phyloP scores from a whole-genome alignment of 768 basidiomycete species.

The Leccinum fibrillosum region DNA sequence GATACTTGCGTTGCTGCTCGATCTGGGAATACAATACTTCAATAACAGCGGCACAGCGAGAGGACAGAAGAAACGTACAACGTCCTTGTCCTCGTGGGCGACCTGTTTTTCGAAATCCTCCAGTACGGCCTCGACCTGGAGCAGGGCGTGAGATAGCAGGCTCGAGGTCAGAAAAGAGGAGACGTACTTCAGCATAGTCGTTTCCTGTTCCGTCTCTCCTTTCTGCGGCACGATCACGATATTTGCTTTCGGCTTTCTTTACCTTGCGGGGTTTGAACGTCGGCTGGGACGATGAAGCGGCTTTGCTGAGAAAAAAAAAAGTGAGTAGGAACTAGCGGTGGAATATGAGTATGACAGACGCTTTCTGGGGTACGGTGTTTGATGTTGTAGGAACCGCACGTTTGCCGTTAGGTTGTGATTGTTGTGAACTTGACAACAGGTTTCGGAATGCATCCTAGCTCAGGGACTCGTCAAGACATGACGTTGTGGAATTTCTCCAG shows the following conservation, averaged over 20 bases:
- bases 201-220: constrained; percentile 61
- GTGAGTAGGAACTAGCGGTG: not conserved
- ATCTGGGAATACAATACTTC: constrained; percentile 42
- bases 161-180: not conserved
- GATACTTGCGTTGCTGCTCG: constrained; percentile 69
- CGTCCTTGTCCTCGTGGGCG: constrained; percentile 55
- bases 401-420: constrained; percentile 13
- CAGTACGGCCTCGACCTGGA: constrained; percentile 72
- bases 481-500: not conserved
- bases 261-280: constrained; percentile 82
- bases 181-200: constrained; percentile 68
- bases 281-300: constrained; percentile 50
- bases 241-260: constrained; percentile 56
- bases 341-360: constrained; percentile 11
- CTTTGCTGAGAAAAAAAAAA: constrained; percentile 36
- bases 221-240: constrained; percentile 77
- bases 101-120: constrained; percentile 76
- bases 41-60: not conserved
- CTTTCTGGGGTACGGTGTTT: constrained; percentile 8
- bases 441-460: constrained; percentile 58
- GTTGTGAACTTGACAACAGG: constrained; percentile 40
- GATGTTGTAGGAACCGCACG: not conserved
- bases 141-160: not conserved
- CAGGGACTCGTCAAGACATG: not conserved
- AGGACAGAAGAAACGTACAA: constrained; percentile 39